Evolutionary conservation across 2,329 filamentous ascomycete species (phyloP), one percentile per base, ranked within the genome.

Genomic region (Trichoderma oligosporum): DNA sequence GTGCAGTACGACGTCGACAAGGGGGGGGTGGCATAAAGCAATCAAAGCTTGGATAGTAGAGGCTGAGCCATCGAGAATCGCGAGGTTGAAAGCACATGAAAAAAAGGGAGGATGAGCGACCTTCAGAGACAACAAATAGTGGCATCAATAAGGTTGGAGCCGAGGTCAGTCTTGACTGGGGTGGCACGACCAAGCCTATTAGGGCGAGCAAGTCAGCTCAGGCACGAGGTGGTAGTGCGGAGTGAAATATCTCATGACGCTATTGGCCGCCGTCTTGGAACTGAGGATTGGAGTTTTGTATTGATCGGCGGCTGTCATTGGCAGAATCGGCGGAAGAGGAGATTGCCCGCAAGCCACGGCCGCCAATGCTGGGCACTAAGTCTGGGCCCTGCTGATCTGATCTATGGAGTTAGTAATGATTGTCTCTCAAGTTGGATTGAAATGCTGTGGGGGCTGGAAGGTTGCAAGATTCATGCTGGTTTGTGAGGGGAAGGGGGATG

Each of bases 211-310:
- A 22, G 41, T 55, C 51, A 55, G 51, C 41, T 46, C 51, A 55
- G 51, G 51, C 51, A 55, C 51, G 24, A 36, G 31, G 49, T 35
- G 36, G 16, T 9, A 29, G 38, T 42, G 54, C 54, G 45, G 54
- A 33, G 27, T n/a, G 27, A 27, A 33, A 16, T 16, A 27, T 18
- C 27, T 29, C 4, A 35, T n/a, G 29, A 44, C 35, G 24, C 29
- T 24, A 31, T 53, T 53, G 48, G 38, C 14, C n/a, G 14, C 8
- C 7, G 11, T 14, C 14, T n/a, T 6, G 4, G 16, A 29, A 35
- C 22, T 36, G 51, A 46, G 24, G 51, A 31, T n/a, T 36, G 29
- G 31, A 16, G 31, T 7, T 35, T 25, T 29, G 39, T 20, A 20
- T 20, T 45, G 39, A 24, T 20, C 16, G 29, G 20, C 16, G 8